phyloP scores from a whole-genome alignment of 257 asterid species.

The Petunia axillaris region DNA sequence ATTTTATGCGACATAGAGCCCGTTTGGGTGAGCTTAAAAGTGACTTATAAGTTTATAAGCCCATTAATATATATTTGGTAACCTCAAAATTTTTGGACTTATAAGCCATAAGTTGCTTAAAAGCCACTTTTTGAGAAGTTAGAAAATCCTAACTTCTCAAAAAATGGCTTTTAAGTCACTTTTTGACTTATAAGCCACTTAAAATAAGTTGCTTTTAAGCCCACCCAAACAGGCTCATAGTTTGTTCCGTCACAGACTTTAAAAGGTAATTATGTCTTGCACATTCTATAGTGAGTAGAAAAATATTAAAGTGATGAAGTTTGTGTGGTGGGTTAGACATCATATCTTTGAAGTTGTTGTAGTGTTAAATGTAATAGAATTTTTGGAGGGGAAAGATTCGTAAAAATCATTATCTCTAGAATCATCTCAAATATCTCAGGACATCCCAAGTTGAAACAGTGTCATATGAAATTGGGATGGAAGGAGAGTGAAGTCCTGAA shows the following conservation, averaged over 20 bases:
- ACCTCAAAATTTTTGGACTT: too few species aligned
- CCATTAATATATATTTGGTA: too few species aligned
- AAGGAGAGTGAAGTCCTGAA: background rate
- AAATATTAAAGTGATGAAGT: background rate
- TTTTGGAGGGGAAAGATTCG: background rate
- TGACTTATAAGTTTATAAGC: too few species aligned
- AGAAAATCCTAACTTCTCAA: too few species aligned
- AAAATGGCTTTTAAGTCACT: too few species aligned
- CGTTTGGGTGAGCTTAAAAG: too few species aligned
- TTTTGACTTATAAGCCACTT: too few species aligned
- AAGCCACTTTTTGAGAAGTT: too few species aligned
- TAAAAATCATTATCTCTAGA: background rate
- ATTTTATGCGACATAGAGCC: too few species aligned
- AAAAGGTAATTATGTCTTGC: background rate
- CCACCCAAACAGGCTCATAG: too few species aligned
- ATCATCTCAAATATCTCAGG: background rate
- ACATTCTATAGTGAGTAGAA: background rate
- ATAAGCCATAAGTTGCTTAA: too few species aligned
- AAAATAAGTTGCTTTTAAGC: too few species aligned
- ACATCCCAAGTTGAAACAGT: background rate
- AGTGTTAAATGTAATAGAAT: background rate
- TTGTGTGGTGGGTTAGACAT: slow-evolving; percentile 1
- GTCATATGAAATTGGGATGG: background rate
- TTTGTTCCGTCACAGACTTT: background rate
- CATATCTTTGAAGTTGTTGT: background rate